phyloP scores from a whole-genome alignment of 345 rosid genomes.

The Capsella bursapastoris region DNA sequence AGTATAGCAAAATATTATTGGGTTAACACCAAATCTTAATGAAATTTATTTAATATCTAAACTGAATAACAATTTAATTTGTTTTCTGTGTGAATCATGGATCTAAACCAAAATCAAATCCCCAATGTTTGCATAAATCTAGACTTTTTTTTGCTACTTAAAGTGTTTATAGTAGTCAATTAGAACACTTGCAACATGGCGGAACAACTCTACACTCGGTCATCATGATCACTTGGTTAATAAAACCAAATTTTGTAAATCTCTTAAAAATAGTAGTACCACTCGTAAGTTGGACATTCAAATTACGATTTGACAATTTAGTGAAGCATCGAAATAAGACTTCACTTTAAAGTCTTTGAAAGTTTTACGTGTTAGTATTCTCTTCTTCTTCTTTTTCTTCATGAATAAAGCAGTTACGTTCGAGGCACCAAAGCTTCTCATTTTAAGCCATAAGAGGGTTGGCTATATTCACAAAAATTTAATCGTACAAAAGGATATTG shows the following conservation, averaged over 20 bases:
- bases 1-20: too few species aligned
- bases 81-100: too few species aligned
- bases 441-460: neutral
- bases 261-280: neutral
- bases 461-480: too few species aligned
- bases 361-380: neutral
- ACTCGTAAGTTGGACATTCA: neutral
- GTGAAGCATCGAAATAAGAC: constrained; percentile 1
- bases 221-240: neutral
- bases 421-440: constrained; percentile 2
- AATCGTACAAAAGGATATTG: neutral
- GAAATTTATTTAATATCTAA: too few species aligned
- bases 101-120: too few species aligned
- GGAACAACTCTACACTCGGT: neutral
- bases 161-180: too few species aligned
- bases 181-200: neutral
- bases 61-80: too few species aligned
- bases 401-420: constrained; percentile 1
- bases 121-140: too few species aligned
- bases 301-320: neutral
- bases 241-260: neutral
- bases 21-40: too few species aligned
- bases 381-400: neutral
- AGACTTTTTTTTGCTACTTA: too few species aligned
- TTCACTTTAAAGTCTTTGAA: neutral